Percentiles rank a stretch among this genome's conserved stretches.
Conservation (phyloP, 306 rosid species). For the Malus asiatica region DNA sequence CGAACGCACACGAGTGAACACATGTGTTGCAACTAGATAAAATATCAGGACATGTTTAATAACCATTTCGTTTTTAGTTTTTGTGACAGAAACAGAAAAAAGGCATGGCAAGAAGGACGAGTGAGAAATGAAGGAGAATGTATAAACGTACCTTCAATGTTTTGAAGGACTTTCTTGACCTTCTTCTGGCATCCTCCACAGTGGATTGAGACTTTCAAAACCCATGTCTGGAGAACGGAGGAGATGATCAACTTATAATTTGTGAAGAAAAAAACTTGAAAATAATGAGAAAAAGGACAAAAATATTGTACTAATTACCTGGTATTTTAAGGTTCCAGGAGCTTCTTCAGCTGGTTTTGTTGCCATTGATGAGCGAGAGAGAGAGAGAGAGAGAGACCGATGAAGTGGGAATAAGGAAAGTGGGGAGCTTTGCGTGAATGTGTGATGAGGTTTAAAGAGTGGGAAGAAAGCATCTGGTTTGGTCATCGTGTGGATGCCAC, state of each 20-base stretch:
- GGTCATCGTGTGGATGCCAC: constrained; percentile 35
- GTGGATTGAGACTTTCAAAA: constrained; percentile 77
- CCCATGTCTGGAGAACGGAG: constrained; percentile 56
- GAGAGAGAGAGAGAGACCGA: background rate
- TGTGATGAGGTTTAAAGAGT: constrained; percentile 11
- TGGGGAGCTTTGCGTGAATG: constrained; percentile 3
- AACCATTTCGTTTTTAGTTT: no score
- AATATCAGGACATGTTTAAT: no score
- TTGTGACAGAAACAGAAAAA: no score
- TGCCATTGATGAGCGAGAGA: constrained; percentile 37
- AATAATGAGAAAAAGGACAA: background rate
- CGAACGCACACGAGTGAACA: background rate
- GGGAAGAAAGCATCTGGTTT: background rate
- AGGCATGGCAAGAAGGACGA: background rate
- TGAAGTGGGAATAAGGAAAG: constrained; percentile 20
- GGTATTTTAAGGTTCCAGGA: constrained; percentile 55
- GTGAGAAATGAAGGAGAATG: background rate
- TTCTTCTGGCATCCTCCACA: constrained; percentile 87
- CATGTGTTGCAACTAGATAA: no score
- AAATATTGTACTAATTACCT: constrained; percentile 26
- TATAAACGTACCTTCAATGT: constrained; percentile 48
- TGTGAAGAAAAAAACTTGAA: background rate
- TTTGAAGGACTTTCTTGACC: constrained; percentile 77
- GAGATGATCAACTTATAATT: background rate
- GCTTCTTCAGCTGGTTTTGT: constrained; percentile 45